Conservation (phyloP, 2,329 filamentous ascomycete species). For the Leptographium galeiforme region DNA sequence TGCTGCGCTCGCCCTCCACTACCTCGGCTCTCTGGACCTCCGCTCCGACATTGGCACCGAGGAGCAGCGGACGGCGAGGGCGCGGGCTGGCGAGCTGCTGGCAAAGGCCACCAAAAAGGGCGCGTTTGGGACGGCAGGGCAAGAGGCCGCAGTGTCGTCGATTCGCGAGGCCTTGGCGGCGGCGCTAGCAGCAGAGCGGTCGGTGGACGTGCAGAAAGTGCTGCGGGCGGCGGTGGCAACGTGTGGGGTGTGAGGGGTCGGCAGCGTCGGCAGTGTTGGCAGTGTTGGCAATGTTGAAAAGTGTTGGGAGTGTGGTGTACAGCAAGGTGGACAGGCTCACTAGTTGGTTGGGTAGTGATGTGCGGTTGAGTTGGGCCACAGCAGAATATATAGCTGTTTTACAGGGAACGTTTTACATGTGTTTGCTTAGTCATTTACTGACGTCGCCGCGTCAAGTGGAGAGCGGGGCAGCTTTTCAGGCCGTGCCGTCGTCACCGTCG, state of each 20-base stretch:
- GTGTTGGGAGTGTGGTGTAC: too few species aligned
- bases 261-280: background rate
- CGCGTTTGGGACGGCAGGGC: constrained; percentile 22
- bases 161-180: constrained; percentile 39
- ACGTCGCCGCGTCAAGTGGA: background rate
- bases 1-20: constrained; percentile 18
- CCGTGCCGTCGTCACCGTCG: constrained; percentile 4
- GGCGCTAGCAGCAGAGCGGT: constrained; percentile 17
- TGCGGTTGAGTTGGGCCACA: too few species aligned
- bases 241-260: background rate
- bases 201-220: constrained; percentile 19
- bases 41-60: constrained; percentile 35
- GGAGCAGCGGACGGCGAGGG: constrained; percentile 33
- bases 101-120: constrained; percentile 28
- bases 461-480: background rate
- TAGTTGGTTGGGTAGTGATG: too few species aligned
- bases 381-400: too few species aligned
- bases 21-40: constrained; percentile 33
- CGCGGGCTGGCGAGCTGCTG: constrained; percentile 30
- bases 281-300: background rate
- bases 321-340: too few species aligned
- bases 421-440: background rate
- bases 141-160: constrained; percentile 4
- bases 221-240: constrained; percentile 13
- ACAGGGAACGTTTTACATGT: too few species aligned